These are phyloP conservation scores for Pseudogymnoascus sp. DNA, from an alignment of 2,329 filamentous ascomycete species.

Conservation along the genomic window DNA sequence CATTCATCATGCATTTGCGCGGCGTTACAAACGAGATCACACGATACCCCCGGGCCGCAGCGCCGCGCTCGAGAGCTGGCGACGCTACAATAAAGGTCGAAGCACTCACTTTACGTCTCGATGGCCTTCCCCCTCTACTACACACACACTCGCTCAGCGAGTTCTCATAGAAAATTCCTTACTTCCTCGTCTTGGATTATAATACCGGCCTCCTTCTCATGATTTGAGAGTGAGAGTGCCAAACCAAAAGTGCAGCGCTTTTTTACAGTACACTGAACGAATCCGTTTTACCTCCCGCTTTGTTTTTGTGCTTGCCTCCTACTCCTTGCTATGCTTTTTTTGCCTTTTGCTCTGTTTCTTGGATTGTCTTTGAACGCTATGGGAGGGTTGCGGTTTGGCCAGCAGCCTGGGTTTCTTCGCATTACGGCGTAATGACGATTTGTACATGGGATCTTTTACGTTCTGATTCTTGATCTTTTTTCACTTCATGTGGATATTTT, in stretches of 20 bases:
- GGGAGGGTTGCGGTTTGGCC: neutral
- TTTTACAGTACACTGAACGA: neutral
- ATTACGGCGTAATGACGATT: neutral
- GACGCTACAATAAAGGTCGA: slow-evolving; percentile 6
- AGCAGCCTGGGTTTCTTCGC: neutral
- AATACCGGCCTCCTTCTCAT: neutral
- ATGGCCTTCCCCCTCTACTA: neutral
- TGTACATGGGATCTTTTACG: neutral
- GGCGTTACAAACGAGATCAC: neutral
- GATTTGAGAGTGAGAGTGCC: neutral
- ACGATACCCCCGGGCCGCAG: slow-evolving; percentile 5
- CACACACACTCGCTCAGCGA: neutral
- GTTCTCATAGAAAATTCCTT: neutral
- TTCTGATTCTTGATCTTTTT: neutral
- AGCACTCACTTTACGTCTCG: neutral
- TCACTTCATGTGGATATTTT: slow-evolving; percentile 2
- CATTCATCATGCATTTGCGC: slow-evolving; percentile 8
- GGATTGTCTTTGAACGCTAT: neutral
- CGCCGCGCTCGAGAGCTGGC: neutral
- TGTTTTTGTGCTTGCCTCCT: neutral
- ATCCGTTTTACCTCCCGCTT: neutral
- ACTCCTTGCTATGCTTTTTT: neutral
- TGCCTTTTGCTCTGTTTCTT: neutral
- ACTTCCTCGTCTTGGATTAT: neutral
- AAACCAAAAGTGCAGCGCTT: slow-evolving; percentile 4